These are phyloP conservation scores for Beauveria sp. DNA, from an alignment of 2,329 filamentous ascomycete genomes.

Conservation along the genomic window DNA sequence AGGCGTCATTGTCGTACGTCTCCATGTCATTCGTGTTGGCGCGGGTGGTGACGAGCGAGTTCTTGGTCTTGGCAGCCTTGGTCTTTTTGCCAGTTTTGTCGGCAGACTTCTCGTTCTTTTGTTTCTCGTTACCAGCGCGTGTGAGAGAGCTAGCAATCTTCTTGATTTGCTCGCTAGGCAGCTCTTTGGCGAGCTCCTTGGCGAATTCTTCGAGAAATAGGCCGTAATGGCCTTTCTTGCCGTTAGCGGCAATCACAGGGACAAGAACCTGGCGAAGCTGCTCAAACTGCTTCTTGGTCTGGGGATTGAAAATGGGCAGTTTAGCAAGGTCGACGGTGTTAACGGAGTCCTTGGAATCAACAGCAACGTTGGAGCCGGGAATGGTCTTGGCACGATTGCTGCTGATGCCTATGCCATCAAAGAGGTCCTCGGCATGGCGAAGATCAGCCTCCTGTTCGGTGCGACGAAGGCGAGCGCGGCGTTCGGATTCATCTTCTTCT, in stretches of 20 bases:
- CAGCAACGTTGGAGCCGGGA: constrained; percentile 56
- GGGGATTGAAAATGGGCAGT: constrained; percentile 81
- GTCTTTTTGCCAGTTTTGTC: constrained; percentile 95
- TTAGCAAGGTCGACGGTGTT: constrained; percentile 73
- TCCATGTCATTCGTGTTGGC: constrained; percentile 60
- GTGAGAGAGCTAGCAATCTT: constrained; percentile 84
- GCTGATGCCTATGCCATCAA: constrained; percentile 64
- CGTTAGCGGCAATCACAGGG: constrained; percentile 65
- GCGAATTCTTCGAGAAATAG: constrained; percentile 86
- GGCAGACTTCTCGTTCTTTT: constrained; percentile 94
- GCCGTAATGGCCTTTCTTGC: constrained; percentile 83
- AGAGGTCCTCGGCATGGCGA: constrained; percentile 82
- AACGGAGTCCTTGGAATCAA: constrained; percentile 65
- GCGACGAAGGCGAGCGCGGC: constrained; percentile 64
- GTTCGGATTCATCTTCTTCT: constrained; percentile 65
- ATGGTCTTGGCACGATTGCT: constrained; percentile 60
- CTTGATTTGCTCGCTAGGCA: constrained; percentile 92
- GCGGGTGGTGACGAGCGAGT: constrained; percentile 62
- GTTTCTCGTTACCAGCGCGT: constrained; percentile 92
- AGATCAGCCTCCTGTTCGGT: constrained; percentile 86
- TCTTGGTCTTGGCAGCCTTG: constrained; percentile 95
- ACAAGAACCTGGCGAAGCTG: constrained; percentile 69
- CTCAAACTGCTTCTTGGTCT: constrained; percentile 79
- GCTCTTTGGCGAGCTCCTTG: constrained; percentile 78
- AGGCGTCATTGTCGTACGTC: constrained; percentile 69